Base-by-base conservation (phyloP, 176 grass and related monocot species). In the Coix lacrymajobi region DNA sequence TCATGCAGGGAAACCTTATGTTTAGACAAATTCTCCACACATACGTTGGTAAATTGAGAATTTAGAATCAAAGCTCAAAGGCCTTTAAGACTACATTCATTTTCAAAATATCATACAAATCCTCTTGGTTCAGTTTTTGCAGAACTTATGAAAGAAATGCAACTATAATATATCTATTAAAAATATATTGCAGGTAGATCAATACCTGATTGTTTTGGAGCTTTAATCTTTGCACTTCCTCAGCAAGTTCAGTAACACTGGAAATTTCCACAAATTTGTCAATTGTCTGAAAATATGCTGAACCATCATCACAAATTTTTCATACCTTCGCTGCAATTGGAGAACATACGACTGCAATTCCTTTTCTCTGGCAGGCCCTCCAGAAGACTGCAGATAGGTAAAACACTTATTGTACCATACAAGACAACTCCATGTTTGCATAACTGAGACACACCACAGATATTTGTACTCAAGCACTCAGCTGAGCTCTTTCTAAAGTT, bases 261-360 rank as follows among this genome's bases (percentile, higher is more conserved):
- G 40, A 85, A 90, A 69, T 56, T 78, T 78, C 49, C 52, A 62
- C 26, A 87, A 88, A 76, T 9, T 73, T 73, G 52, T 78, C 25
- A 67, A 48, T 28, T 66, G 19, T 46, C 31, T 80, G 52, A 54
- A 62, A 78, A 76, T 57, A 80, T 22, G 17, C 44, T 46, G 28
- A 45, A 77, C 14, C 39, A 60, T 38, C 54, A 75, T 25, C 3
- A 81, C 15, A 81, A 40, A n/a, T 15, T 70, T 67, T 22, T 1
- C 65, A 73, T 87, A 94, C 94, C 94, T 92, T 92, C 82, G 88
- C 43, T 97, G 88, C 83, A 97, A 76, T 71, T 90, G 56, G 79
- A 83, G 8, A 15, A 90, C 16, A 84, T 92, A 90, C 4, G 83
- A 84, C 33, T 94, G 86, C 89, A 94, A 83, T 81, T 88, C 92